Evolutionary conservation across 208 protist genomes (phyloP), one percentile per base, ranked within the genome.

Genomic region (Wallacemonas sp.): DNA sequence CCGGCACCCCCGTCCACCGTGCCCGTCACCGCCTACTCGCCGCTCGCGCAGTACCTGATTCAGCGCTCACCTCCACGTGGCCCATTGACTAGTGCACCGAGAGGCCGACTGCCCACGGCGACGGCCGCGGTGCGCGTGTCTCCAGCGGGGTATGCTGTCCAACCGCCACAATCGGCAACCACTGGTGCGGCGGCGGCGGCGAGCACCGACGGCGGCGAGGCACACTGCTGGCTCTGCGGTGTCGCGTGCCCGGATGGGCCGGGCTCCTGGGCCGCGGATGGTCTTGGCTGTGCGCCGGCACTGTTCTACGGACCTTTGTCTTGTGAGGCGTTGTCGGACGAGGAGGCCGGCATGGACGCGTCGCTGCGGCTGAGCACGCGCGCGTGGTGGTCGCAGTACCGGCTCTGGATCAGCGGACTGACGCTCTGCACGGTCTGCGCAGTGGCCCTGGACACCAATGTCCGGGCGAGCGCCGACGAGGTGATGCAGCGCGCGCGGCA

Each of bases 221-320:
- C 49, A 45, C n/a, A n/a, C 3, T 89, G 84, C 55, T 89, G 84
- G 84, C 39, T 89, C 10, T 89, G 84, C 50, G 80, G 75, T 44
- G 57, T 55, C 0, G 39, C 67, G 14, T 86, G 76, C 41, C 25
- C 29, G 4, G 44, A 42, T 5, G 74, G 59, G 0, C 71, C 65
- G 1, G 79, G 76, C 33, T 66, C 61, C 45, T 82, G 77, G 72
- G 10, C 42, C 12, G n/a, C n/a, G n/a, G n/a, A n/a, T n/a, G n/a
- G n/a, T n/a, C n/a, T n/a, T n/a, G n/a, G n/a, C n/a, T n/a, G n/a
- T n/a, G 31, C 52, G 8, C 67, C 57, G 7, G 48, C 46, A n/a
- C 72, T 78, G 12, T 78, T 82, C 45, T 77, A 75, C 59, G 28
- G 23, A 12, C 14, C 44, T 23, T 23, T 14, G 22, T 16, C 16